phyloP scores from a whole-genome alignment of 2,329 filamentous ascomycete species.

The Aspergillus tanneri region DNA sequence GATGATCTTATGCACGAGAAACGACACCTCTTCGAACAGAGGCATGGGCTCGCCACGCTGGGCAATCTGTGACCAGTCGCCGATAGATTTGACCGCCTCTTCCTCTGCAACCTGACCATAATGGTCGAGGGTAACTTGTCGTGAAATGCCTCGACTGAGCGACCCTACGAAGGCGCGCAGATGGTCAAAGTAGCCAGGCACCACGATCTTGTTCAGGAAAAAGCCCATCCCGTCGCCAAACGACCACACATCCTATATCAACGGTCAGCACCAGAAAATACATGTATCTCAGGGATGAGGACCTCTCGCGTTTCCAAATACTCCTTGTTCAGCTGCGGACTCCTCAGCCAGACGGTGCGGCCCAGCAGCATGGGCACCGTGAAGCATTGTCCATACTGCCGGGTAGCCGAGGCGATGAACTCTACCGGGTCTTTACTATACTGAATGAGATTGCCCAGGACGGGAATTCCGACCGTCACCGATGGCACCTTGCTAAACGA shows the following conservation, averaged over 20 bases:
- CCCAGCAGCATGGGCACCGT: not conserved
- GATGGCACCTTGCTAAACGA: not conserved
- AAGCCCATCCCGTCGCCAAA: constrained; percentile 5
- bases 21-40: constrained; percentile 2
- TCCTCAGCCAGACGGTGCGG: not conserved
- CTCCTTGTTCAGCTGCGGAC: not conserved
- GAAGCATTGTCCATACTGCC: not conserved
- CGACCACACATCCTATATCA: not conserved
- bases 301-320: not conserved
- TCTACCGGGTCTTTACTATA: not conserved
- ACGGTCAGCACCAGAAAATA: not conserved
- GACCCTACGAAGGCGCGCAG: not conserved
- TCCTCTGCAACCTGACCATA: not conserved
- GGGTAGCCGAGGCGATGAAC: not conserved
- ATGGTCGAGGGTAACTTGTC: not conserved
- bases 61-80: not conserved
- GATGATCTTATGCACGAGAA: constrained; percentile 5
- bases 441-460: not conserved
- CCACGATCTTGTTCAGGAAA: constrained; percentile 3
- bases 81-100: not conserved
- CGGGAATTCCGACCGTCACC: not conserved
- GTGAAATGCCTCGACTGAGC: not conserved
- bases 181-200: constrained; percentile 4
- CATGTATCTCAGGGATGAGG: not conserved
- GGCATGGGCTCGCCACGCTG: not conserved